Base-by-base conservation (phyloP, 2,329 filamentous ascomycete species). In the Celoporthe dispersa region DNA sequence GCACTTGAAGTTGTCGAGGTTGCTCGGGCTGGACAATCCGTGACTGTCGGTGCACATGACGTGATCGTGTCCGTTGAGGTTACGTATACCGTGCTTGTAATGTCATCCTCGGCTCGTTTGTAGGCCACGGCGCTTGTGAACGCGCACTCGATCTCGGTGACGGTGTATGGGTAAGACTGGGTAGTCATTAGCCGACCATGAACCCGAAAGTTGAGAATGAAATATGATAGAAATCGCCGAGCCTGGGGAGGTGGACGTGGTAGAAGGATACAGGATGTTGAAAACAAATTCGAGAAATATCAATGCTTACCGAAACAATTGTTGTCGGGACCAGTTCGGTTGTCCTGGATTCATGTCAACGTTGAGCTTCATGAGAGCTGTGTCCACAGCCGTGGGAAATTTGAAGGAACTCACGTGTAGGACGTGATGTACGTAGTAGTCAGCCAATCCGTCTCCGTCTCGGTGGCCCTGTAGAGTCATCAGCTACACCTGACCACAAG, bases 81-180 rank as follows among this genome's bases (percentile, higher is more conserved):
- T 9, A 28, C 11, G 22, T 44, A 55, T 22, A 62, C 51, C 4
- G 70, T 71, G 60, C 60, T 71, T 19, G 35, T 48, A 39, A 12
- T 14, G 28, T 37, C 55, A 61, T 61, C 64, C 25, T 31, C 68
- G 31, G 65, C 70, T 6, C 67, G 61, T 16, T 64, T 25, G 19
- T 70, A 71, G 48, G 61, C 25, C 51, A 55, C 51, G 33, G 39
- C 33, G 35, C 41, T 31, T 12, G 65, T 62, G 37, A 64, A 67
- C 51, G 67, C 65, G 63, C 72, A 73, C 57, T 57, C 63, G 39
- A 65, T 61, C 7, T 71, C 55, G 8, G 72, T 73, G 55, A 57
- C 51, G 12, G 68, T 73, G 19, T 71, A 70, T 4, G 71, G 71
- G 37, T 68, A 73, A n/a, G 71, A 73, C 72, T 73, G 63, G 9